Percentiles rank a stretch among this genome's conserved stretches.
Conservation (phyloP, 768 basidiomycete genomes). For the Galerina sulciceps region DNA sequence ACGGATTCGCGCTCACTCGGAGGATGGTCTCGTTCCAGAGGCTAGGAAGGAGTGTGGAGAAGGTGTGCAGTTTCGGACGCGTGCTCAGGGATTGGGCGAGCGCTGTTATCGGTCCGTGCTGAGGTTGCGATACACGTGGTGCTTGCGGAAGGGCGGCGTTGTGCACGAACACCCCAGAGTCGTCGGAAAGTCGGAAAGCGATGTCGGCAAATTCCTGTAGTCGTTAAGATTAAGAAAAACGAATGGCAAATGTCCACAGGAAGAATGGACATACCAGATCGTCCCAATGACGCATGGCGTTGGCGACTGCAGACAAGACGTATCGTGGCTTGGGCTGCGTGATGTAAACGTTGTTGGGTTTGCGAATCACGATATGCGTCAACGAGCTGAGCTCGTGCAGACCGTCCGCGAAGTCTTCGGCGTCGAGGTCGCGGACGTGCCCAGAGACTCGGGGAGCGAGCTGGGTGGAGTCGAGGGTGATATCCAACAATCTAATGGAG, state of each 20-base stretch:
- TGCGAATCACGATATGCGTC: slow-evolving; percentile 55
- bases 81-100: slow-evolving; percentile 41
- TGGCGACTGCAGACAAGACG: slow-evolving; percentile 50
- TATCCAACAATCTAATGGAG: slow-evolving; percentile 34
- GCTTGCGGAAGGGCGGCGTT: slow-evolving; percentile 3
- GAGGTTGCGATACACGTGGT: slow-evolving; percentile 4
- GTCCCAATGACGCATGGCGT: slow-evolving; percentile 45
- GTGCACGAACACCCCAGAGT: slow-evolving; percentile 26
- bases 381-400: slow-evolving; percentile 42
- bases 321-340: slow-evolving; percentile 50
- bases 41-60: slow-evolving; percentile 58
- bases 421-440: slow-evolving; percentile 24
- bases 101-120: slow-evolving; percentile 34
- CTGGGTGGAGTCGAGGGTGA: slow-evolving; percentile 40
- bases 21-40: slow-evolving; percentile 63
- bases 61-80: slow-evolving; percentile 45
- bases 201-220: slow-evolving; percentile 55
- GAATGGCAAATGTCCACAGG: neutral
- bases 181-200: slow-evolving; percentile 60
- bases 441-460: slow-evolving; percentile 16
- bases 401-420: slow-evolving; percentile 42
- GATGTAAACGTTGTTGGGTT: slow-evolving; percentile 55
- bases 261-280: slow-evolving; percentile 46
- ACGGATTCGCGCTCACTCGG: slow-evolving; percentile 49
- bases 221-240: neutral